Base-by-base conservation (phyloP, 1,284 basidiomycete genomes). In the Apiotrichum mycotoxinovorans region DNA sequence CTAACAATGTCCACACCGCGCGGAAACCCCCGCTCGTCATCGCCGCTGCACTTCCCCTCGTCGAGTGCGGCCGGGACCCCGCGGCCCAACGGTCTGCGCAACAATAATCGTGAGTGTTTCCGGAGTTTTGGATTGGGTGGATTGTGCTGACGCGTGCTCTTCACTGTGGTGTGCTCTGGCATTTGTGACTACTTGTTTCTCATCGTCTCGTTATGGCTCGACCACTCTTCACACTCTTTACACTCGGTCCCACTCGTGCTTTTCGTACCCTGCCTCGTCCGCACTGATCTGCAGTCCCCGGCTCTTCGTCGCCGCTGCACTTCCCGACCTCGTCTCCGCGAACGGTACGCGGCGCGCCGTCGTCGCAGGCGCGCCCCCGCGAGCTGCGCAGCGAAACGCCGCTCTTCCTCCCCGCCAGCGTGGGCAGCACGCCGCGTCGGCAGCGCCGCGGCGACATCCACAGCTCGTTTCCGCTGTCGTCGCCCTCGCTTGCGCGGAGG, bases 371-470 rank as follows among this genome's bases (percentile, higher is more conserved):
- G 33, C 49, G 26, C 30, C 42, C 59, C 9, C 54, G 67, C 26
- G 68, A 40, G 7, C n/a, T 52, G 22, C 57, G 52, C 42, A 27
- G 60, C 25, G 69, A 67, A 44, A 72, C 68, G 27, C 78, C 77
- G 10, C 64, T 79, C 11, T 79, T 79, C 73, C 76, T 79, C 60
- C 75, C 78, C 49, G 68, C 71, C 67, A 77, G 78, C 37, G 73
- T 71, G 11, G 72, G 77, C 23, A 76, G 80, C 1, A 83, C 83
- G 3, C 85, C 87, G n/a, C 82, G 83, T n/a, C 84, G 80, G 69
- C 86, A 85, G 60, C 81, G 85, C 34, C 83, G 89, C 51, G 89
- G 89, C 2, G 89, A 93, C 68, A 91, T 93, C 40, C 88, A 91
- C 70, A 88, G 88, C 2, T 85, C 86, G 7, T 77, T 86, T 42